phyloP scores from a whole-genome alignment of 495 filamentous ascomycete species.

The Podospora bellae-mahoneyi region DNA sequence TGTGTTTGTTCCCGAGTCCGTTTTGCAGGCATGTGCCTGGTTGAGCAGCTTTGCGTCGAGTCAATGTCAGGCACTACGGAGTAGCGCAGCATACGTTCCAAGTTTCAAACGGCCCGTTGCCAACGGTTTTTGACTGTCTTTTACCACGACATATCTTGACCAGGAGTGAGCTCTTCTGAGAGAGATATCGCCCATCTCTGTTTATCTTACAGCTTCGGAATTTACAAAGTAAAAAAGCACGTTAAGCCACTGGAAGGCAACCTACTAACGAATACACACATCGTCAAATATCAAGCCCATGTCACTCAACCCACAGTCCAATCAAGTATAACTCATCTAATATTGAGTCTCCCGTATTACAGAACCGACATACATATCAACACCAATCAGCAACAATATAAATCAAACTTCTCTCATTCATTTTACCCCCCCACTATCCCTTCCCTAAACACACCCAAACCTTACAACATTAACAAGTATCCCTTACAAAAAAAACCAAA shows the following conservation, averaged over 20 bases:
- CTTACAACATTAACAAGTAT: too few species aligned
- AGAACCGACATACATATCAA: too few species aligned
- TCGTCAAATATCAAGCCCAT: too few species aligned
- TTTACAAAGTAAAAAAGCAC: too few species aligned
- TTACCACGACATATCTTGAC: neutral
- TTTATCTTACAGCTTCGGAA: neutral
- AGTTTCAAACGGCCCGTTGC: neutral
- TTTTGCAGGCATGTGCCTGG: neutral
- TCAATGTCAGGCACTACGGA: neutral
- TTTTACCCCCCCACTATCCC: neutral
- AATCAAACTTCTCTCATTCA: neutral
- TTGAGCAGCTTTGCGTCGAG: neutral
- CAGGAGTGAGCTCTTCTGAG: neutral
- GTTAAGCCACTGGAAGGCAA: too few species aligned
- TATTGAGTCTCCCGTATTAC: too few species aligned
- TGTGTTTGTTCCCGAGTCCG: neutral
- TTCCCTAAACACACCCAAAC: too few species aligned
- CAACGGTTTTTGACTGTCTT: neutral
- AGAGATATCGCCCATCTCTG: neutral
- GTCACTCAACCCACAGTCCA: too few species aligned
- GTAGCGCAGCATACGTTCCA: neutral
- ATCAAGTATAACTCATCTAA: too few species aligned
- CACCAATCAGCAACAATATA: too few species aligned
- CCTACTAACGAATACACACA: too few species aligned
- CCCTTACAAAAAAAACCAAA: neutral